Evolutionary conservation across 257 asterid genomes (phyloP), one percentile per base, ranked within the genome.

Genomic region (Gentiana straminea): DNA sequence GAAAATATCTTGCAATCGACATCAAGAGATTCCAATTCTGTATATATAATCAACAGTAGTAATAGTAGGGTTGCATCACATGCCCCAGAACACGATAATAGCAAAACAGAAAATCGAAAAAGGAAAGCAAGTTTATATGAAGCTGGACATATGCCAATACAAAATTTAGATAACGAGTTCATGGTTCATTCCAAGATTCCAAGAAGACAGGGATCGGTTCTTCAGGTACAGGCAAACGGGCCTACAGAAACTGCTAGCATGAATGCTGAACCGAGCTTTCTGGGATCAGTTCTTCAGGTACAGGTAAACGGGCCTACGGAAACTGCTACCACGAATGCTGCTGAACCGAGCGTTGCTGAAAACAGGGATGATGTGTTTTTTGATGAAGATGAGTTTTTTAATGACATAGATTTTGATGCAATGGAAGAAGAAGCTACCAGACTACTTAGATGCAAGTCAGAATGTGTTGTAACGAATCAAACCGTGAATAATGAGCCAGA

Each of bases 331-430:
- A 73, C 76, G 54, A 56, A 62, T n/a, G 69, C 73, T 54, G 71
- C 57, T 2, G 89, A 79, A 49, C 87, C 79, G 49, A 58, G 37
- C 8, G 78, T 80, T 57, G 76, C 56, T 45, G 84, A 70, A 54
- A 36, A 58, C 37, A 41, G 1, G 44, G 77, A 80, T 63, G 57
- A 63, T 41, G 24, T 24, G 24, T 0, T 24, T 24, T 74, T 77
- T 60, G 79, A 65, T 1, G 95, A 86, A 60, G 98, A 91, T 62
- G 68, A 47, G 11, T 82, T 86, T 59, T 84, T 55, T 38, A 77
- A 70, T 69, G 83, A 80, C 36, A 78, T 91, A 2, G 96, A 91
- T 79, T 86, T 86, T 56, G 98, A 91, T 76, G 98, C 95, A 52
- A 45, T 91, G 24, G 98, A 91, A 72, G 86, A 74, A 67, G 84